Evolutionary conservation across 2,329 filamentous ascomycete genomes (phyloP).

Genomic region (Nannizziopsis barbatae): DNA sequence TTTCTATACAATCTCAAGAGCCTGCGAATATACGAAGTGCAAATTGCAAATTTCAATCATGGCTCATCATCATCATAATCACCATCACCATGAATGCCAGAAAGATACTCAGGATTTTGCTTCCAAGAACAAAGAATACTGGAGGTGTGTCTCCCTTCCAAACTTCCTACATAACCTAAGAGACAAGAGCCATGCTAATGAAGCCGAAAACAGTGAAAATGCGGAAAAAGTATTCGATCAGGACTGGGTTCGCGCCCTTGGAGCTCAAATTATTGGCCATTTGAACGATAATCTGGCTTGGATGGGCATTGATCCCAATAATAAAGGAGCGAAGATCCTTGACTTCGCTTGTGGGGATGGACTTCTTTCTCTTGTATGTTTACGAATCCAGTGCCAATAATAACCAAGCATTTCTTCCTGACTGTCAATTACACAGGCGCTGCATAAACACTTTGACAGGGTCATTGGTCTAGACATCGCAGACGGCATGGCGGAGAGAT

Average conservation of each 20-base stretch:
- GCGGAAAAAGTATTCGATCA: conserved; percentile 10
- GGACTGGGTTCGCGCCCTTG: conserved; percentile 13
- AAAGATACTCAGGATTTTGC: background rate
- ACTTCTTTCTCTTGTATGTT: conserved; percentile 13
- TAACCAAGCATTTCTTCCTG: background rate
- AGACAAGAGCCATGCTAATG: background rate
- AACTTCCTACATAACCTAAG: background rate
- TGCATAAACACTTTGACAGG: conserved; percentile 13
- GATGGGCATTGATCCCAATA: conserved; percentile 11
- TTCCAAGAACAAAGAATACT: conserved; percentile 14
- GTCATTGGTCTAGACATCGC: conserved; percentile 16
- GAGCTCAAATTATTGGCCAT: conserved; percentile 7
- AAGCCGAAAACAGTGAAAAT: conserved; percentile 1
- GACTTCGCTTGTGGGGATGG: conserved; percentile 18
- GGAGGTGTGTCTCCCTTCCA: conserved; percentile 8
- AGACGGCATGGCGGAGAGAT: conserved; percentile 14
- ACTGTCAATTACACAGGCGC: conserved; percentile 2
- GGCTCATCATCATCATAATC: conserved; percentile 7
- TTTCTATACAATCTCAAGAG: background rate
- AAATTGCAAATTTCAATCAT: conserved; percentile 2
- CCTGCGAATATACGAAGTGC: background rate
- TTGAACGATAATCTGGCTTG: conserved; percentile 14
- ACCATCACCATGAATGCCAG: conserved; percentile 3
- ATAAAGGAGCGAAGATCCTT: conserved; percentile 13
- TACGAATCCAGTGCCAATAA: too few relatives aligned